These are phyloP conservation scores for Diutina sp. DNA, from an alignment of 1,139 yeast genomes.

Conservation along the genomic window DNA sequence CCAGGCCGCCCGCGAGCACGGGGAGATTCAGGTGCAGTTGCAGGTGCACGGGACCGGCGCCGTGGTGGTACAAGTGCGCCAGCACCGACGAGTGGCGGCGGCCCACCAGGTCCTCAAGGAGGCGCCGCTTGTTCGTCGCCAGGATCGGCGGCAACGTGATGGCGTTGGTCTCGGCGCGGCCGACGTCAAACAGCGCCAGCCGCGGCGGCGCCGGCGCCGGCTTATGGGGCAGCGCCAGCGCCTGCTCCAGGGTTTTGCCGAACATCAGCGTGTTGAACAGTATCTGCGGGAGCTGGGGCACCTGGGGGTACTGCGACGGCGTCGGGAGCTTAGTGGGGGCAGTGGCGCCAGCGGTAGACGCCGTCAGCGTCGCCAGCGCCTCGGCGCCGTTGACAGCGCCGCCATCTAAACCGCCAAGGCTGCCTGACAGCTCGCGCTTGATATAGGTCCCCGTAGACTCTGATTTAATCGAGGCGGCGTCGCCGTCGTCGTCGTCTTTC, in stretches of 20 bases:
- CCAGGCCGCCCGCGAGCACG: slow-evolving; percentile 16
- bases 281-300: slow-evolving; percentile 10
- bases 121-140: neutral
- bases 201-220: slow-evolving; percentile 5
- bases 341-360: neutral
- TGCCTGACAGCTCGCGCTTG: neutral
- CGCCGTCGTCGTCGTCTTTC: neutral
- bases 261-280: slow-evolving; percentile 31
- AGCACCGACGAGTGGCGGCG: slow-evolving; percentile 2
- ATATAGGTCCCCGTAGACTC: neutral
- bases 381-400: too few species aligned
- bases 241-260: slow-evolving; percentile 8
- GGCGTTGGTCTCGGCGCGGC: neutral
- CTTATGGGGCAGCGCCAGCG: neutral
- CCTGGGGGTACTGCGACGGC: slow-evolving; percentile 6
- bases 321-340: neutral
- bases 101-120: slow-evolving; percentile 1
- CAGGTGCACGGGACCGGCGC: neutral
- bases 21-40: neutral
- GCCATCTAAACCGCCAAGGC: neutral
- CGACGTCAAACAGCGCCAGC: slow-evolving; percentile 1
- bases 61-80: neutral
- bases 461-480: neutral
- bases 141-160: slow-evolving; percentile 1
- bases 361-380: neutral